These are phyloP conservation scores for Boletus tylopilopsis DNA, from an alignment of 768 basidiomycete genomes.

Conservation along the genomic window DNA sequence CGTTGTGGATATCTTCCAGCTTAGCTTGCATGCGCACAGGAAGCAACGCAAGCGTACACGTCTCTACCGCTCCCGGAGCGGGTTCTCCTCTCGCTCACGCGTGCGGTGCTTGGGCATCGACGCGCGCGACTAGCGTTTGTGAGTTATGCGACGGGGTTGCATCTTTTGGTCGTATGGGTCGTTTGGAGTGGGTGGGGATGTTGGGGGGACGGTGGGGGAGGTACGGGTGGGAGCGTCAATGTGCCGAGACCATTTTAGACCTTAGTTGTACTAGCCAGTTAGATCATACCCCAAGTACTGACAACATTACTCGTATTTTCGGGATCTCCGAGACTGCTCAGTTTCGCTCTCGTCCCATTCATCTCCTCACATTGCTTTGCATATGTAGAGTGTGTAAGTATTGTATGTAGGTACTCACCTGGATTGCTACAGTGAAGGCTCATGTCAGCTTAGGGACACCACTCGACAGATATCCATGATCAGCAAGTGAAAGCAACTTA, in stretches of 20 bases:
- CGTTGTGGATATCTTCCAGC: neutral
- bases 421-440: too few relatives aligned
- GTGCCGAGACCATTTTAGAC: conserved; percentile 18
- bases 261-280: too few relatives aligned
- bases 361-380: too few relatives aligned
- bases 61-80: conserved; percentile 90
- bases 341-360: too few relatives aligned
- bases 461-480: too few relatives aligned
- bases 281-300: too few relatives aligned
- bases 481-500: too few relatives aligned
- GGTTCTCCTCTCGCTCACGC: conserved; percentile 79
- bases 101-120: conserved; percentile 83
- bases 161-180: conserved; percentile 78
- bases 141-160: conserved; percentile 76
- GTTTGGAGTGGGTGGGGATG: conserved; percentile 58
- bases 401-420: too few relatives aligned
- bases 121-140: conserved; percentile 89
- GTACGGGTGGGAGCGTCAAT: neutral
- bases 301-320: too few relatives aligned
- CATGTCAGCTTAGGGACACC: too few relatives aligned
- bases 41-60: conserved; percentile 90
- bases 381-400: too few relatives aligned
- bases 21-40: conserved; percentile 44
- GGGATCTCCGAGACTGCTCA: too few relatives aligned
- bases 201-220: conserved; percentile 42